phyloP scores from a whole-genome alignment of 164 flowering plant species.

The Aristolochia contorta region DNA sequence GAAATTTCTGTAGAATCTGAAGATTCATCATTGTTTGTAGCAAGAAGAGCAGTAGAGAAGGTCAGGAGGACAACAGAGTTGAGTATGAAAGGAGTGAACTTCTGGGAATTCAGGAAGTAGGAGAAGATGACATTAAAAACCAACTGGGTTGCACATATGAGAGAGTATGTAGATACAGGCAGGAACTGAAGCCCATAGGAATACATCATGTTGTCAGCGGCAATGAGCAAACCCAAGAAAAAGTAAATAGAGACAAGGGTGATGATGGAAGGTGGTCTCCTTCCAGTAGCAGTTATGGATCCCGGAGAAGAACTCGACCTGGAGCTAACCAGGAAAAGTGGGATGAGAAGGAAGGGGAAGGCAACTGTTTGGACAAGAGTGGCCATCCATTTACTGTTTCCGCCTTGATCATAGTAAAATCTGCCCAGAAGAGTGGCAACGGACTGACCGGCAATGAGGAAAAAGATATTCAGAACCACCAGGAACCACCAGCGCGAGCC shows the following conservation, averaged over 20 bases:
- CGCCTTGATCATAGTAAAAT: constrained; percentile 24
- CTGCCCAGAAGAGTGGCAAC: constrained; percentile 19
- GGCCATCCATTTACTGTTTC: constrained; percentile 29
- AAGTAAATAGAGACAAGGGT: constrained; percentile 16
- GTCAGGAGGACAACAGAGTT: constrained; percentile 28
- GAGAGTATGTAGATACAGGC: constrained; percentile 32
- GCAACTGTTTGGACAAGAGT: constrained; percentile 22
- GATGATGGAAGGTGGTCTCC: not conserved
- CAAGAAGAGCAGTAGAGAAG: constrained; percentile 24
- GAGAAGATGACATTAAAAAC: constrained; percentile 25
- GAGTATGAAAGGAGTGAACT: constrained; percentile 22
- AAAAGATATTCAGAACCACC: constrained; percentile 17
- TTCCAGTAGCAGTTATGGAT: not conserved
- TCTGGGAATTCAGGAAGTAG: constrained; percentile 28
- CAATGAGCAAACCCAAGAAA: constrained; percentile 19
- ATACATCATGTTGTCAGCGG: constrained; percentile 25
- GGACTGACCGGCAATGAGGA: constrained; percentile 23
- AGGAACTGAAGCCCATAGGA: constrained; percentile 25
- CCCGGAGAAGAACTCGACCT: not conserved
- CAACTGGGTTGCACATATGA: constrained; percentile 26
- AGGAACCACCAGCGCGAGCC: constrained; percentile 28
- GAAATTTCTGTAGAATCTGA: constrained; percentile 10
- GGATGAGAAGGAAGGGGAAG: constrained; percentile 18
- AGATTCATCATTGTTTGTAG: constrained; percentile 5
- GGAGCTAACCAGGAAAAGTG: constrained; percentile 7